phyloP scores from a whole-genome alignment of 139 green algal species.

The Edaphochlamys debaryana region DNA sequence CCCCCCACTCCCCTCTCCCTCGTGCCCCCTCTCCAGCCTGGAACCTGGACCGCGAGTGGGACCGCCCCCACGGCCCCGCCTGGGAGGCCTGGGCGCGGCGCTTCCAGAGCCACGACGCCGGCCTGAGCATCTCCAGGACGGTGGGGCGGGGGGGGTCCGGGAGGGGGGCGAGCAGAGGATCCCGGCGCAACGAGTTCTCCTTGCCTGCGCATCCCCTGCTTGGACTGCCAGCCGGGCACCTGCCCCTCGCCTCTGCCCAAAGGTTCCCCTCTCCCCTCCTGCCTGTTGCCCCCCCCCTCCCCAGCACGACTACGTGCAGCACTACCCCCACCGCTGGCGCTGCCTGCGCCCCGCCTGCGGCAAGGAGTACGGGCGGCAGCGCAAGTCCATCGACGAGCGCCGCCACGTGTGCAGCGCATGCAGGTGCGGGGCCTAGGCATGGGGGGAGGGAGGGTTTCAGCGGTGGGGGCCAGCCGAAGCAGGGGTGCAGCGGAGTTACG shows the following conservation, averaged over 20 bases:
- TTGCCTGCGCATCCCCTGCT: too few relatives aligned
- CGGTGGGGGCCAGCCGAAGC: too few relatives aligned
- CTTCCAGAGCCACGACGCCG: conserved; percentile 29
- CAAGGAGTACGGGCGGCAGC: conserved; percentile 61
- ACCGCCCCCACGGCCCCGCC: conserved; percentile 57
- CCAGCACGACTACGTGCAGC: background rate
- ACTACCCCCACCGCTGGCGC: conserved; percentile 61
- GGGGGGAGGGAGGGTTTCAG: too few relatives aligned
- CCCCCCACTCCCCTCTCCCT: background rate
- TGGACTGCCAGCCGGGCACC: too few relatives aligned
- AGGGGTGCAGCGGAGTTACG: too few relatives aligned
- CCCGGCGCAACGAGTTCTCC: too few relatives aligned
- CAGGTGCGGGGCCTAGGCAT: too few relatives aligned
- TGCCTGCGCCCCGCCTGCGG: conserved; percentile 50
- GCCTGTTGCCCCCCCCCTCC: too few relatives aligned
- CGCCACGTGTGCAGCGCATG: conserved; percentile 65
- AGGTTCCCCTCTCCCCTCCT: too few relatives aligned
- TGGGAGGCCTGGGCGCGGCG: conserved; percentile 46
- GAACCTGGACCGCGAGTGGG: conserved; percentile 55
- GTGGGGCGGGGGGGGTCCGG: too few relatives aligned
- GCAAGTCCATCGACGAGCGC: conserved; percentile 49
- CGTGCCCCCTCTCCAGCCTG: conserved; percentile 41
- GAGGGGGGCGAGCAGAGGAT: too few relatives aligned
- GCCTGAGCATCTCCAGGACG: conserved; percentile 57
- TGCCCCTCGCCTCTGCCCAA: too few relatives aligned